A percentile compares a stretch with the other conserved stretches of the same genome.
These are phyloP conservation scores for Pythium apleroticum DNA, from an alignment of 352 stramenopile species.

Conservation along the genomic window DNA sequence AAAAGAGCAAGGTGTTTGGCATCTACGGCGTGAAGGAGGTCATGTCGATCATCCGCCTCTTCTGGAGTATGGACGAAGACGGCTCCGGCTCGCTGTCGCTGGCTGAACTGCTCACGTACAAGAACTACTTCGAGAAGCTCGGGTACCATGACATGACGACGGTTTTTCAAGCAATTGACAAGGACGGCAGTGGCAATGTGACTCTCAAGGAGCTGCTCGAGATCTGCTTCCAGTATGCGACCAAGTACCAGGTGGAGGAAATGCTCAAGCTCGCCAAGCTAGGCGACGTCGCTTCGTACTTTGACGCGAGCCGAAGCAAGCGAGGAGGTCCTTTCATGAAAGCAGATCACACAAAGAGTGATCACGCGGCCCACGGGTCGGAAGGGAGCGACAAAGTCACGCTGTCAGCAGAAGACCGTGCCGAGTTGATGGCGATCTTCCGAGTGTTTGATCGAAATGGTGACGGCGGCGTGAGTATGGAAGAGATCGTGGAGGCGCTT, in stretches of 20 bases:
- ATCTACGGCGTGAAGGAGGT: slow-evolving; percentile 71
- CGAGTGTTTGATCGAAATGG: slow-evolving; percentile 69
- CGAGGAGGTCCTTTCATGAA: background rate
- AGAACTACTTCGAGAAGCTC: slow-evolving; percentile 64
- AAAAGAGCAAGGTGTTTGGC: slow-evolving; percentile 51
- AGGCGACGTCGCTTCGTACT: slow-evolving; percentile 49
- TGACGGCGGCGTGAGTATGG: slow-evolving; percentile 60
- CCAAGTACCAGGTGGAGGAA: slow-evolving; percentile 51
- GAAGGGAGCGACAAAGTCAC: background rate
- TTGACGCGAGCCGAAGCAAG: slow-evolving; percentile 28
- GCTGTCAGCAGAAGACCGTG: slow-evolving; percentile 36
- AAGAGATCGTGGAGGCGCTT: slow-evolving; percentile 75
- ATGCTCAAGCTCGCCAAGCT: slow-evolving; percentile 76
- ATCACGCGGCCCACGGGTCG: background rate
- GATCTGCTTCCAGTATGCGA: slow-evolving; percentile 71
- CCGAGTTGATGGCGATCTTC: slow-evolving; percentile 63
- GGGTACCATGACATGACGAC: slow-evolving; percentile 59
- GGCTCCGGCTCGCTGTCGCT: slow-evolving; percentile 57
- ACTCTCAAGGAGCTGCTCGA: slow-evolving; percentile 58
- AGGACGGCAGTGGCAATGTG: slow-evolving; percentile 55
- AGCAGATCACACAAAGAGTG: background rate
- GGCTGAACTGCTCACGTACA: slow-evolving; percentile 53
- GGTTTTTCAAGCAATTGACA: slow-evolving; percentile 73
- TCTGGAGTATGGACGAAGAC: slow-evolving; percentile 74
- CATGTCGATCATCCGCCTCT: slow-evolving; percentile 75